Evolutionary conservation across 306 rosid species (phyloP).

Genomic region (Castanopsis chinensis): DNA sequence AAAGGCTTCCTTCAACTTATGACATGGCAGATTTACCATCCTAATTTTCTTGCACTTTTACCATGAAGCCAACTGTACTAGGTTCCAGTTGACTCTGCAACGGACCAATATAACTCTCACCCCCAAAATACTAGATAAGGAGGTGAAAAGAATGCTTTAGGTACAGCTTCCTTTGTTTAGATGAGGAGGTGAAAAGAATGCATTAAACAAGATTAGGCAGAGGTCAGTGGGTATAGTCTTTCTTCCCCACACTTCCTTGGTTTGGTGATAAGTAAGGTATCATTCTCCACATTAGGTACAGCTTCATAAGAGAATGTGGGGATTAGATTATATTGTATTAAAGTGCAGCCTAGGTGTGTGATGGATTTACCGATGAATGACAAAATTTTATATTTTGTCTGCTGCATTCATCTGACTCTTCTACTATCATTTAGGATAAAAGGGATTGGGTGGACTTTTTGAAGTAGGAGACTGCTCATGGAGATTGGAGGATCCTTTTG

Average conservation of each 20-base stretch:
- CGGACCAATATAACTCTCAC: not conserved
- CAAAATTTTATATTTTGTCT: not conserved
- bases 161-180: too few relatives aligned
- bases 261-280: too few relatives aligned
- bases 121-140: not conserved
- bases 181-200: too few relatives aligned
- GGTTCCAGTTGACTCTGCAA: not conserved
- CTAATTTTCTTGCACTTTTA: not conserved
- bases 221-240: not conserved
- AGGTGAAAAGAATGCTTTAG: not conserved
- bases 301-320: too few relatives aligned
- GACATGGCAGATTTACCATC: not conserved
- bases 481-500: not conserved
- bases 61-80: not conserved
- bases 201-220: not conserved
- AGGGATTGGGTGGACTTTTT: not conserved
- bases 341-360: not conserved
- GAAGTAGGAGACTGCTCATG: constrained; percentile 5
- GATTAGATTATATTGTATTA: not conserved
- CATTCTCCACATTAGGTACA: too few relatives aligned
- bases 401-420: constrained; percentile 11
- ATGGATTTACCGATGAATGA: not conserved
- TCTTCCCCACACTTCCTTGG: not conserved
- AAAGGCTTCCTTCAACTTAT: not conserved
- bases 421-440: constrained; percentile 8